A percentile compares a stretch with the other conserved stretches of the same genome.
Evolutionary conservation across 208 protist genomes (phyloP).

Genomic region (Crithidia mellificae): DNA sequence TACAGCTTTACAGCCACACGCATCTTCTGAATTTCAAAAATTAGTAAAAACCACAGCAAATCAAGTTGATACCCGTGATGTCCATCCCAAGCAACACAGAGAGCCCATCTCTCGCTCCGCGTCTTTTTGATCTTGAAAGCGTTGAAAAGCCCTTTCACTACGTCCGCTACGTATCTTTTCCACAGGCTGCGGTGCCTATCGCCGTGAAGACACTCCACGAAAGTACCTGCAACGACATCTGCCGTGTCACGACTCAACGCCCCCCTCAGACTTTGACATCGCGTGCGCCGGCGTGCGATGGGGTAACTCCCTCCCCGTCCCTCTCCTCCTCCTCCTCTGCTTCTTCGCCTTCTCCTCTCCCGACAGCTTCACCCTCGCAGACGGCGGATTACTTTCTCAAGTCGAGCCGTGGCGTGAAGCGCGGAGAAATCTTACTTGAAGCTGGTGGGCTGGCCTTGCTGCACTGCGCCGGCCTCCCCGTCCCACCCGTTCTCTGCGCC

Average conservation of each 20-base stretch:
- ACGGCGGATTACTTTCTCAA: slow-evolving; percentile 32
- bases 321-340: too few relatives aligned
- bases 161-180: slow-evolving; percentile 8
- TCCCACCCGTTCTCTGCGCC: slow-evolving; percentile 14
- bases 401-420: slow-evolving; percentile 16
- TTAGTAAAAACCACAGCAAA: too few relatives aligned
- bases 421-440: slow-evolving; percentile 22
- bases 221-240: slow-evolving; percentile 17
- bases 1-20: too few relatives aligned
- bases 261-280: too few relatives aligned
- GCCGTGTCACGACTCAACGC: slow-evolving; percentile 8
- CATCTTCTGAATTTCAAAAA: too few relatives aligned
- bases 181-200: background rate
- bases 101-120: too few relatives aligned
- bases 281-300: too few relatives aligned
- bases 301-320: too few relatives aligned
- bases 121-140: background rate
- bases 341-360: background rate
- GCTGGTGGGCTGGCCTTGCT: slow-evolving; percentile 29
- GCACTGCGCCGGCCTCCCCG: slow-evolving; percentile 9
- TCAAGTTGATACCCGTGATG: too few relatives aligned
- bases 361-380: background rate
- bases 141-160: slow-evolving; percentile 7
- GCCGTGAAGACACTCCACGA: slow-evolving; percentile 7
- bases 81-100: too few relatives aligned